Percentiles rank a stretch among this genome's conserved stretches.
phyloP scores from a whole-genome alignment of 768 basidiomycete species.

The Naganishia onofrii region DNA sequence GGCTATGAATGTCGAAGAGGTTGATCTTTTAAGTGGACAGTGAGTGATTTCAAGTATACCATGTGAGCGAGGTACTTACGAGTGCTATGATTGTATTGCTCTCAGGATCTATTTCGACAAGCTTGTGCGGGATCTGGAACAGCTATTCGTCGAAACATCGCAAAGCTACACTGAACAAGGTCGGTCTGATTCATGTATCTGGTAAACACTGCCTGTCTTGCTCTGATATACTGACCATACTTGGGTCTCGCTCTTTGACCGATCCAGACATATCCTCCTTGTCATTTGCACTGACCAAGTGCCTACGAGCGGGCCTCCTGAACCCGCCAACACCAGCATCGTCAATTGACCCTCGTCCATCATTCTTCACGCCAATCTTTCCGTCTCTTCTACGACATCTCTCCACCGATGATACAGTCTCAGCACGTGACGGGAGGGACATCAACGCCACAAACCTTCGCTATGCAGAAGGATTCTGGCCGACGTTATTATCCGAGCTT shows the following conservation, averaged over 20 bases:
- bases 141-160: slow-evolving; percentile 43
- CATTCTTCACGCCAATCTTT: slow-evolving; percentile 59
- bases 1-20: slow-evolving; percentile 52
- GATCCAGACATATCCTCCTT: slow-evolving; percentile 25
- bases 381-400: slow-evolving; percentile 50
- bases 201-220: background rate
- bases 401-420: slow-evolving; percentile 14
- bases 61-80: background rate
- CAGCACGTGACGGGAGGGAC: background rate
- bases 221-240: background rate
- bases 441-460: background rate
- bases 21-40: slow-evolving; percentile 57
- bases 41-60: slow-evolving; percentile 31
- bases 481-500: background rate
- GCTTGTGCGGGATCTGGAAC: slow-evolving; percentile 35
- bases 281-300: slow-evolving; percentile 52
- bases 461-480: slow-evolving; percentile 21
- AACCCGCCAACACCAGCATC: slow-evolving; percentile 27
- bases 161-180: slow-evolving; percentile 9
- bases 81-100: background rate
- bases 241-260: background rate
- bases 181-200: too few species aligned
- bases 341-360: slow-evolving; percentile 53
- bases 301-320: slow-evolving; percentile 40
- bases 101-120: slow-evolving; percentile 36